These are phyloP conservation scores for Pulveroboletus sp. DNA, from an alignment of 768 basidiomycete genomes.

Conservation along the genomic window DNA sequence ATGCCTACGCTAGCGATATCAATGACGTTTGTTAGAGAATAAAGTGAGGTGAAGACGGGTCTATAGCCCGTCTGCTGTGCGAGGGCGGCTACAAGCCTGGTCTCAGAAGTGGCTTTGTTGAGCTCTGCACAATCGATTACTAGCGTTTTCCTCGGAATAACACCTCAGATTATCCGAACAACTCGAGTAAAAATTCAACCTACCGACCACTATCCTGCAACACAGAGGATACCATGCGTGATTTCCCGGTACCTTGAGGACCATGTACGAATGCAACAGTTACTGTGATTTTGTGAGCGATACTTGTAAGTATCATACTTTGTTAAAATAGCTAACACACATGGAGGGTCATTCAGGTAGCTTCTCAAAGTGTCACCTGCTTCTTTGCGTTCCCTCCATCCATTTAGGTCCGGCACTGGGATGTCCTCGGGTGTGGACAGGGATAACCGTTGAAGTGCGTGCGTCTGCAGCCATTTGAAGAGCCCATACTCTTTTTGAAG, in stretches of 20 bases:
- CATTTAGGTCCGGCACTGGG: constrained; percentile 33
- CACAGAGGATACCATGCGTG: constrained; percentile 50
- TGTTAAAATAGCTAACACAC: constrained; percentile 36
- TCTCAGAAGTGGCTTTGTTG: constrained; percentile 64
- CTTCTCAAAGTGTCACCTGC: constrained; percentile 63
- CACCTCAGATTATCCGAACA: background rate
- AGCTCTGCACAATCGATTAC: constrained; percentile 83
- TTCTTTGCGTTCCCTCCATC: constrained; percentile 83
- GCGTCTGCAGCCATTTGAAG: constrained; percentile 70
- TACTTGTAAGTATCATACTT: background rate
- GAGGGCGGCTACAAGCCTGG: constrained; percentile 59
- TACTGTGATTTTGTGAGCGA: constrained; percentile 36
- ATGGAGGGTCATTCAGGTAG: constrained; percentile 77
- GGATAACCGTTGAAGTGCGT: constrained; percentile 53
- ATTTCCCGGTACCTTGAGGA: constrained; percentile 81
- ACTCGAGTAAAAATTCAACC: constrained; percentile 2
- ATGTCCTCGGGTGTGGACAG: constrained; percentile 23
- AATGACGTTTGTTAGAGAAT: constrained; percentile 75
- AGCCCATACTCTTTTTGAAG: constrained; percentile 55
- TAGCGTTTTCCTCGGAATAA: constrained; percentile 53
- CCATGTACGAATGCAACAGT: constrained; percentile 78
- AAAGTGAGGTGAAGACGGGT: constrained; percentile 83
- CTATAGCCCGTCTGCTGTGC: constrained; percentile 85
- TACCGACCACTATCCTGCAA: constrained; percentile 54
- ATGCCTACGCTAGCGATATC: constrained; percentile 90